A percentile compares a stretch with the other conserved stretches of the same genome.
Conservation (phyloP, 345 rosid species). For the Euphorbia lathyris region DNA sequence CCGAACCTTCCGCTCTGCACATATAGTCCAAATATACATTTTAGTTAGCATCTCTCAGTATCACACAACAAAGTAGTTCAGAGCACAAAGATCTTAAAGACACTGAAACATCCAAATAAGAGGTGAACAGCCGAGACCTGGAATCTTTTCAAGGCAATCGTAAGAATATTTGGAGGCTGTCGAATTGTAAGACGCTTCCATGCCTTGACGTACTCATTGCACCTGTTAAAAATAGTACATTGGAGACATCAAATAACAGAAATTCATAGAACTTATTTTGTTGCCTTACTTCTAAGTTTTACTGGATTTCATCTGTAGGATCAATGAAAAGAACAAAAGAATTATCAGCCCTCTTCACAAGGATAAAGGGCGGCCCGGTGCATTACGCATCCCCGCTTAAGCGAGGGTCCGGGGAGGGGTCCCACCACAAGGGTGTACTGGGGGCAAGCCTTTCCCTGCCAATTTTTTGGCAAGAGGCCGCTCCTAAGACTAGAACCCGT, state of each 20-base stretch:
- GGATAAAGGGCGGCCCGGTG: no score
- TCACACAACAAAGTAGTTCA: conserved; percentile 5
- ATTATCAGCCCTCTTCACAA: neutral
- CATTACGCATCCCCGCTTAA: no score
- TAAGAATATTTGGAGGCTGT: conserved; percentile 80
- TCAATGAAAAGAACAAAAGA: neutral
- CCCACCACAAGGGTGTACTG: no score
- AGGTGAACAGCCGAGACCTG: conserved; percentile 43
- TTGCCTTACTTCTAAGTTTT: neutral
- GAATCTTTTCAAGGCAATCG: conserved; percentile 90
- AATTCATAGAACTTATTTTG: neutral
- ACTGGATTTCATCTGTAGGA: neutral
- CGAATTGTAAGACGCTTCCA: conserved; percentile 81
- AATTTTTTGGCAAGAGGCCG: no score
- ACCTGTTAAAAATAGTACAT: conserved; percentile 37
- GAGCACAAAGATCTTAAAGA: neutral
- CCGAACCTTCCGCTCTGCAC: conserved; percentile 95
- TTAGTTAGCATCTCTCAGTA: neutral
- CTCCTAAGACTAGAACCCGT: no score
- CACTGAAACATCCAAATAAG: neutral
- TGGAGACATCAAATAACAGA: neutral
- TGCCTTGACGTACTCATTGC: conserved; percentile 93
- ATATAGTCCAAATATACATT: conserved; percentile 15
- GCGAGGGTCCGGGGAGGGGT: no score
- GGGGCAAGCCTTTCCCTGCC: no score